A percentile compares a stretch with the other conserved stretches of the same genome.
phyloP scores from a whole-genome alignment of 352 stramenopile genomes.

The Globisporangium nodosum region DNA sequence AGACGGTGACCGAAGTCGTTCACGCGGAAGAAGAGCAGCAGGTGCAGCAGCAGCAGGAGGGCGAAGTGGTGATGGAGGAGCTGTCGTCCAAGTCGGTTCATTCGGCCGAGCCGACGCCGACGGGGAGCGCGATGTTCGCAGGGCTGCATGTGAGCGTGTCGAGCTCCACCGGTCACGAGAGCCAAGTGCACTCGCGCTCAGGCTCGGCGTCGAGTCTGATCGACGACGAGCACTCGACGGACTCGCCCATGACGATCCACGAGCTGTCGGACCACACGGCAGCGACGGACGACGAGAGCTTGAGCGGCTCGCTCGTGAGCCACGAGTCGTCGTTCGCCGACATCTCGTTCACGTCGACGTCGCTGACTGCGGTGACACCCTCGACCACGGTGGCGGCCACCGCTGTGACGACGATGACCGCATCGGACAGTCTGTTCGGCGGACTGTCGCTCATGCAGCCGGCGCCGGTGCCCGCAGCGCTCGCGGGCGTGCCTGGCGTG shows the following conservation, averaged over 20 bases:
- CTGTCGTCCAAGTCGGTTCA: conserved; percentile 4
- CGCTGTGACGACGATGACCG: not conserved
- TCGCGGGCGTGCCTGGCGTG: not conserved
- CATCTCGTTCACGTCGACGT: conserved; percentile 14
- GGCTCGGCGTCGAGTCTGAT: conserved; percentile 14
- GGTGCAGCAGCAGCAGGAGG: conserved; percentile 2
- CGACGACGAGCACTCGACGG: conserved; percentile 14
- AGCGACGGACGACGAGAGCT: conserved; percentile 10
- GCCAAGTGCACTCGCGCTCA: conserved; percentile 10
- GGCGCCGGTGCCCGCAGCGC: not conserved
- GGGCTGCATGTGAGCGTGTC: conserved; percentile 9
- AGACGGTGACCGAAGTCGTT: not conserved
- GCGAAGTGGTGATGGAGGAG: not conserved
- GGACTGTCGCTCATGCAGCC: conserved; percentile 12
- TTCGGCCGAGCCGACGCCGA: conserved; percentile 1
- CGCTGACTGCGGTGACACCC: not conserved
- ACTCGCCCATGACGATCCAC: conserved; percentile 45
- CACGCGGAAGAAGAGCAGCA: not conserved
- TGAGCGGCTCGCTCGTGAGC: conserved; percentile 5
- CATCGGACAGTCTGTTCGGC: conserved; percentile 11
- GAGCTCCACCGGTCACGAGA: conserved; percentile 4
- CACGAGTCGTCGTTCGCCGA: conserved; percentile 16
- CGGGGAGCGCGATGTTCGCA: conserved; percentile 8
- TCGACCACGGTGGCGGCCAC: not conserved
- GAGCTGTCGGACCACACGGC: conserved; percentile 34